Evolutionary conservation across 208 protist genomes (phyloP).

Genomic region (Trypanosomatidae sp.): DNA sequence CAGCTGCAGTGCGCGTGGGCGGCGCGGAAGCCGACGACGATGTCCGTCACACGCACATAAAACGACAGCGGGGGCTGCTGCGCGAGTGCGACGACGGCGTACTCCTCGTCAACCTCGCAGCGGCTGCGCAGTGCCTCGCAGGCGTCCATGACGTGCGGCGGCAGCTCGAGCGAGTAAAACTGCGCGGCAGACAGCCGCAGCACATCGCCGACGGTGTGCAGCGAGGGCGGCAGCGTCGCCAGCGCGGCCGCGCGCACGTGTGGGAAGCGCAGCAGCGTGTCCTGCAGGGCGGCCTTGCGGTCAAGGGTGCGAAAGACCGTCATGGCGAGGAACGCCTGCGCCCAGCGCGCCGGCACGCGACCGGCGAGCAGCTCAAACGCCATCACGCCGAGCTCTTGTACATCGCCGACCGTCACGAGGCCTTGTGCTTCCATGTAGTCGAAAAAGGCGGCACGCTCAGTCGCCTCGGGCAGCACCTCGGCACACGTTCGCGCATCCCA

Average conservation of each 20-base stretch:
- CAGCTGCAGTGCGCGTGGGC: constrained; percentile 67
- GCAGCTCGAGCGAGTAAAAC: constrained; percentile 30
- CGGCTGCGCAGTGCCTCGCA: constrained; percentile 59
- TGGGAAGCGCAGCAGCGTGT: constrained; percentile 55
- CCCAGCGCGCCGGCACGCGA: constrained; percentile 21
- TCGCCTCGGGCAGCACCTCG: constrained; percentile 4
- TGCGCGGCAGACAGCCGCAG: constrained; percentile 18
- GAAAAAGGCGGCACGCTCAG: constrained; percentile 22
- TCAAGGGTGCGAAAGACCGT: constrained; percentile 51
- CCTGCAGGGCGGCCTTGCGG: constrained; percentile 17
- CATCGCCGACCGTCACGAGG: constrained; percentile 52
- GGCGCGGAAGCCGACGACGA: constrained; percentile 28
- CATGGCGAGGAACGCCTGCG: constrained; percentile 29
- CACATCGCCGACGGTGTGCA: constrained; percentile 39
- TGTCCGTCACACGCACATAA: constrained; percentile 18
- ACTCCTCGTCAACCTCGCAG: constrained; percentile 36
- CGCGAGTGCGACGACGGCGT: constrained; percentile 40
- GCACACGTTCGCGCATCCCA: constrained; percentile 6
- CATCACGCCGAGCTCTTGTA: constrained; percentile 53
- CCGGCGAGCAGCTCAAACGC: constrained; percentile 55
- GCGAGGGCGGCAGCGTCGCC: constrained; percentile 13
- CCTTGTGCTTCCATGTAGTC: constrained; percentile 29
- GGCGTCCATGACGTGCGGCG: constrained; percentile 40
- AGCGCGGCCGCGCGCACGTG: constrained; percentile 17
- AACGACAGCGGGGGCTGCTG: constrained; percentile 41